These are phyloP conservation scores for Candida insectalens DNA, from an alignment of 805 yeast genomes.

Conservation along the genomic window DNA sequence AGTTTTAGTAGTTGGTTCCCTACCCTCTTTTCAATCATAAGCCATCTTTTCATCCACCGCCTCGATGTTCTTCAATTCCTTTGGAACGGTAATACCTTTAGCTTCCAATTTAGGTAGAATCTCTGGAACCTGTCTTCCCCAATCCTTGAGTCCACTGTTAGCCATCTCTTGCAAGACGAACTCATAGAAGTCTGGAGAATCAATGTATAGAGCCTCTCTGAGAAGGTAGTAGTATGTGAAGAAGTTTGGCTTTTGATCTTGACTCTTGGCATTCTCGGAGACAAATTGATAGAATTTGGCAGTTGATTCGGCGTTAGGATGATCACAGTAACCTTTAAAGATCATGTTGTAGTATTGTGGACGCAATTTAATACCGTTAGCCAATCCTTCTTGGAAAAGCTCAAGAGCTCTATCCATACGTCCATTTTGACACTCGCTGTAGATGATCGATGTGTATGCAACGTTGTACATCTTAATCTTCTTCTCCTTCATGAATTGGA, in stretches of 20 bases:
- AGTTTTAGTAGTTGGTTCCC: too few relatives aligned
- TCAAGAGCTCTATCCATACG: conserved; percentile 31
- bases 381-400: conserved; percentile 28
- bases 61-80: too few relatives aligned
- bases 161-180: conserved; percentile 30
- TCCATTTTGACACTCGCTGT: conserved; percentile 36
- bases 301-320: conserved; percentile 27
- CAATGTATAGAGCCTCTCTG: conserved; percentile 25
- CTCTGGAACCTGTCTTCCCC: conserved; percentile 33
- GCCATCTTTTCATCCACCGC: too few relatives aligned
- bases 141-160: conserved; percentile 17
- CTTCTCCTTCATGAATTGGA: conserved; percentile 28
- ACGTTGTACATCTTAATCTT: conserved; percentile 25
- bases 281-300: conserved; percentile 29
- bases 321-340: conserved; percentile 37
- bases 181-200: conserved; percentile 25
- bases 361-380: conserved; percentile 24
- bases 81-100: conserved; percentile 15
- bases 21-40: too few relatives aligned
- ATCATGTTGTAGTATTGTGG: conserved; percentile 35
- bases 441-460: conserved; percentile 37
- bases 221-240: conserved; percentile 41
- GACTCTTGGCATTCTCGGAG: conserved; percentile 12
- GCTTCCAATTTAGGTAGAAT: conserved; percentile 16
- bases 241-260: conserved; percentile 30